phyloP scores from a whole-genome alignment of 2,329 filamentous ascomycete species.

The Trichoderma atroviride region DNA sequence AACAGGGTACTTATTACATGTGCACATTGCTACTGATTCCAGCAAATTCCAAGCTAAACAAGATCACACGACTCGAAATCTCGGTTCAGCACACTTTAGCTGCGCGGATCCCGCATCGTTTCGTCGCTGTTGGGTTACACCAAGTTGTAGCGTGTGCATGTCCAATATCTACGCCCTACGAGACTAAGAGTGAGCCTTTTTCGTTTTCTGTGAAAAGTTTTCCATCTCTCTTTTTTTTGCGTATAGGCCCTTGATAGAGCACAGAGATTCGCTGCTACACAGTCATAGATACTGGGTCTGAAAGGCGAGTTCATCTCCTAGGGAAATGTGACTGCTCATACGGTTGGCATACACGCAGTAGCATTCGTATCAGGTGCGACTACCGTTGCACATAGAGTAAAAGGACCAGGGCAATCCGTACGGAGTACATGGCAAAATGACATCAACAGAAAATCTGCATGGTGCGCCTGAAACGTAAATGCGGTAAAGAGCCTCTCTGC shows the following conservation, averaged over 20 bases:
- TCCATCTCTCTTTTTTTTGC: neutral
- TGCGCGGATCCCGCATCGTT: neutral
- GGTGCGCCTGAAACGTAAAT: neutral
- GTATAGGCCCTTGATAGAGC: neutral
- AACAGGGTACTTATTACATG: neutral
- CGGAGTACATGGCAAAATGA: constrained; percentile 3
- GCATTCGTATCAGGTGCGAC: neutral
- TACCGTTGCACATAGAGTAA: neutral
- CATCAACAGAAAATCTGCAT: constrained; percentile 3
- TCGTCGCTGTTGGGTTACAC: neutral
- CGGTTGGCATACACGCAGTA: neutral
- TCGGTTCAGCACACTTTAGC: neutral
- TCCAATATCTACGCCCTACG: neutral
- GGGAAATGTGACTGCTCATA: neutral
- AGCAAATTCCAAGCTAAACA: neutral
- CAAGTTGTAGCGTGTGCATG: neutral
- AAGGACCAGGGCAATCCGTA: neutral
- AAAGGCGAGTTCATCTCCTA: neutral
- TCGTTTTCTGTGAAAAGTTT: neutral
- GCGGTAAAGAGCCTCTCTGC: neutral
- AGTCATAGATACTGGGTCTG: neutral
- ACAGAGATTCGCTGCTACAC: neutral
- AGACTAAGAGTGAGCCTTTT: neutral
- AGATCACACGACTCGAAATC: constrained; percentile 20
- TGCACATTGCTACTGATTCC: neutral